These are phyloP conservation scores for Candida oleophila DNA, from an alignment of 805 yeast genomes.

Conservation along the genomic window DNA sequence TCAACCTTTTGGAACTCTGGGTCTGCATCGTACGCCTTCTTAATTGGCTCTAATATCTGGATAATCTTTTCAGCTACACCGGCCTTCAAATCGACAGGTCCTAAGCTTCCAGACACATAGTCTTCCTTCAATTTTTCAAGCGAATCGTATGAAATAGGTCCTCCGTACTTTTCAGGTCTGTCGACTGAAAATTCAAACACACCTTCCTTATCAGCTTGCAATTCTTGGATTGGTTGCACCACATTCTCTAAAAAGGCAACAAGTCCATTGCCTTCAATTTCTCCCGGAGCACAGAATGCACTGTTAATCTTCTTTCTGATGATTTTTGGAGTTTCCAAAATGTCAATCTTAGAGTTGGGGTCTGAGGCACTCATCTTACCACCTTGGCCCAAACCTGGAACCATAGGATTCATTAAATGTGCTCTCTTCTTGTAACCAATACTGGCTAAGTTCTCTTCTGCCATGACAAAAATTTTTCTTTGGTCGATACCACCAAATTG, in stretches of 20 bases:
- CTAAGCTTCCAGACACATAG: slow-evolving; percentile 68
- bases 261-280: slow-evolving; percentile 85
- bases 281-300: slow-evolving; percentile 96
- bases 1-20: slow-evolving; percentile 75
- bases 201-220: slow-evolving; percentile 56
- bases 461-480: slow-evolving; percentile 94
- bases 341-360: slow-evolving; percentile 95
- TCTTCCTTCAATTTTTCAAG: slow-evolving; percentile 70
- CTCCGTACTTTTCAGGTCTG: slow-evolving; percentile 97
- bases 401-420: slow-evolving; percentile 98
- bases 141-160: slow-evolving; percentile 72
- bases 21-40: slow-evolving; percentile 59
- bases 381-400: slow-evolving; percentile 95
- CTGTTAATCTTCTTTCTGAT: slow-evolving; percentile 88
- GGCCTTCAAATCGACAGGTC: slow-evolving; percentile 90
- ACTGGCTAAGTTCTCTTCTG: slow-evolving; percentile 87
- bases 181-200: slow-evolving; percentile 68
- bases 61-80: slow-evolving; percentile 90
- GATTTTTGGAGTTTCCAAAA: slow-evolving; percentile 82
- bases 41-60: slow-evolving; percentile 78
- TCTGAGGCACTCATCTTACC: slow-evolving; percentile 99
- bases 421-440: slow-evolving; percentile 96
- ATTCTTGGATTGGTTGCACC: slow-evolving; percentile 79
- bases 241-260: slow-evolving; percentile 84
- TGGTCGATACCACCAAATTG: slow-evolving; percentile 99